Percentiles rank a stretch among this genome's conserved stretches.
Evolutionary conservation across 2,329 filamentous ascomycete species (phyloP).

Genomic region (Venturia asperata): DNA sequence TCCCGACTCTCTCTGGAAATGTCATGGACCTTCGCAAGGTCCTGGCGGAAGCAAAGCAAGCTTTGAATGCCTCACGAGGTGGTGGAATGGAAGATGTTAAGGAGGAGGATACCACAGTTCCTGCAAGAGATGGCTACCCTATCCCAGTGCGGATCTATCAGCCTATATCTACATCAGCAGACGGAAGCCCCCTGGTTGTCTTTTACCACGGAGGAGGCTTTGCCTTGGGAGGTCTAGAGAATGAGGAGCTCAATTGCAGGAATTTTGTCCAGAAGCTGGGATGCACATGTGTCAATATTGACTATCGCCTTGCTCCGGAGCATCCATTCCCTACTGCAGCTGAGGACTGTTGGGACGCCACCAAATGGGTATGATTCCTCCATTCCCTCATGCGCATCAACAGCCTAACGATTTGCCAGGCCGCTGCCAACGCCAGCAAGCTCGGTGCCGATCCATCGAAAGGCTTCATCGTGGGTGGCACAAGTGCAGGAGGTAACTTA

Average conservation of each 20-base stretch:
- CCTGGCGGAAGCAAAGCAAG: background rate
- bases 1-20: background rate
- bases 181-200: slow-evolving; percentile 26
- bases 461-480: slow-evolving; percentile 47
- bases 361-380: slow-evolving; percentile 33
- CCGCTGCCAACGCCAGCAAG: slow-evolving; percentile 24
- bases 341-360: slow-evolving; percentile 43
- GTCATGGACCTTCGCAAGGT: slow-evolving; percentile 6
- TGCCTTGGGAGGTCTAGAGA: slow-evolving; percentile 38
- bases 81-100: background rate
- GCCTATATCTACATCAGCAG: slow-evolving; percentile 13
- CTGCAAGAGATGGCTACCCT: slow-evolving; percentile 17
- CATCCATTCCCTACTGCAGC: slow-evolving; percentile 43
- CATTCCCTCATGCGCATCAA: background rate
- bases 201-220: slow-evolving; percentile 42
- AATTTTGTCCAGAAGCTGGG: slow-evolving; percentile 33
- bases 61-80: background rate
- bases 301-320: slow-evolving; percentile 48
- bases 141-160: slow-evolving; percentile 19
- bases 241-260: slow-evolving; percentile 38
- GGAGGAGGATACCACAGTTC: slow-evolving; percentile 18
- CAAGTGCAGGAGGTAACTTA: slow-evolving; percentile 47
- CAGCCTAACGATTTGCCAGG: background rate
- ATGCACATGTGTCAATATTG: slow-evolving; percentile 42
- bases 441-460: slow-evolving; percentile 37